Evolutionary conservation across 768 basidiomycete genomes (phyloP).

Genomic region (Lactarius sanguifluus): DNA sequence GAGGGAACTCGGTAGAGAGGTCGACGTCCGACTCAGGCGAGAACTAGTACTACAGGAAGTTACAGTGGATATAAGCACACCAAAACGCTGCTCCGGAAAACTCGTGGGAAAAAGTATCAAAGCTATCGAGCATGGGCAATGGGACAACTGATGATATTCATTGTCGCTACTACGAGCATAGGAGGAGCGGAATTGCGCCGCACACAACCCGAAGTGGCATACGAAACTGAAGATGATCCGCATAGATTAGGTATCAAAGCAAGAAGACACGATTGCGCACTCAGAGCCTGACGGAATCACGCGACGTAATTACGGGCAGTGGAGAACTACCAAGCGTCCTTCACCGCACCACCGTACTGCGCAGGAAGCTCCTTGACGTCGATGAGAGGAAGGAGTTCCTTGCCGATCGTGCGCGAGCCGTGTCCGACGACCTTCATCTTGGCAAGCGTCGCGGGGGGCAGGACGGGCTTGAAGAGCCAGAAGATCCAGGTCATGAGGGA

Average conservation of each 20-base stretch:
- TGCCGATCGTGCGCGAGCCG: slow-evolving; percentile 56
- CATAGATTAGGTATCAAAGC: background rate
- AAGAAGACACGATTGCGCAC: background rate
- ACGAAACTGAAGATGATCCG: background rate
- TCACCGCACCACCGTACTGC: slow-evolving; percentile 68
- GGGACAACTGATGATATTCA: too few relatives aligned
- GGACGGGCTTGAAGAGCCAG: slow-evolving; percentile 75
- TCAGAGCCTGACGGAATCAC: too few relatives aligned
- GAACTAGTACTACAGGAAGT: too few relatives aligned
- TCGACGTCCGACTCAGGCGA: too few relatives aligned
- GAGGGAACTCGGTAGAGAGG: too few relatives aligned
- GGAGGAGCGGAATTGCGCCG: too few relatives aligned
- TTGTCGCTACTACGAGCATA: too few relatives aligned
- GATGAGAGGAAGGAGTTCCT: slow-evolving; percentile 59
- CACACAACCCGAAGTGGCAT: background rate
- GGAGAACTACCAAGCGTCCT: slow-evolving; percentile 44
- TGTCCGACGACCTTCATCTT: slow-evolving; percentile 80
- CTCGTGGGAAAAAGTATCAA: too few relatives aligned
- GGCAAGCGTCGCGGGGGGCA: slow-evolving; percentile 69
- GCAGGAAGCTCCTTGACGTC: slow-evolving; percentile 58
- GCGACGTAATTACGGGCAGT: too few relatives aligned
- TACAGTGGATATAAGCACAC: too few relatives aligned
- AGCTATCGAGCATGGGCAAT: too few relatives aligned
- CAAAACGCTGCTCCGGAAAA: too few relatives aligned
- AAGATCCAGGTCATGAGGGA: slow-evolving; percentile 77